Base-by-base conservation (phyloP, 805 yeast species). In the Barnettozyma vustinii region DNA sequence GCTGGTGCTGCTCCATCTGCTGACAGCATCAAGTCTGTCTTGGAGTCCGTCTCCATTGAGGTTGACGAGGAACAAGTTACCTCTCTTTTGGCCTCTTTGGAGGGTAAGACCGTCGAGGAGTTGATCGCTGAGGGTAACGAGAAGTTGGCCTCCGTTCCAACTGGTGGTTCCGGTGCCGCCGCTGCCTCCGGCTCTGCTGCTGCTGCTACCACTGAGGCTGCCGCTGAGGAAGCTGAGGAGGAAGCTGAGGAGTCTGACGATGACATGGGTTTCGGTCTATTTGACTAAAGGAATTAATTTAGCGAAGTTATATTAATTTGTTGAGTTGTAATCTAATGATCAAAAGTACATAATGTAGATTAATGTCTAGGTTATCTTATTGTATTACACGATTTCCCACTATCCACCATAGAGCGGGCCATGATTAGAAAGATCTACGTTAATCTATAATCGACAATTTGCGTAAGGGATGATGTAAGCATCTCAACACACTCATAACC, bases 1-100 rank as follows among this genome's bases (percentile, higher is more conserved):
- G 96, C 96, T 76, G 99, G 98, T 74, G 73, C 90, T 72, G 70
- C 94, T 67, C 98, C 99, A 77, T 79, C 96, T 64, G 95, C 96
- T 65, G 83, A 86, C 69, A 92, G 89, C 75, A 81, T 94, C 81
- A 77, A 87, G 76, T 67, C 84, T 64, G 85, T 94, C 68, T 83
- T 94, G 71, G 85, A 87, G 71, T 78, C 98, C 52, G 98, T 92
- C 67, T 97, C 97, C 75, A 84, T 88, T 65, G 99, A 94, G 75
- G 88, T 84, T 71, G 97, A 94, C 70, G 89, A 85, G 68, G 80
- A 85, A 71, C 88, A 90, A 74, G 76, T 94, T 71, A 74, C 87
- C 64, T 65, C 85, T 64, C 82, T 94, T 68, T 75, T 94, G 65
- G 64, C 86, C 63, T 87, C 94, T 67, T 80, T 94, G 66, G 94